Evolutionary conservation across 2,329 filamentous ascomycete genomes (phyloP).

Genomic region (Paracoccidioides brasiliensis): DNA sequence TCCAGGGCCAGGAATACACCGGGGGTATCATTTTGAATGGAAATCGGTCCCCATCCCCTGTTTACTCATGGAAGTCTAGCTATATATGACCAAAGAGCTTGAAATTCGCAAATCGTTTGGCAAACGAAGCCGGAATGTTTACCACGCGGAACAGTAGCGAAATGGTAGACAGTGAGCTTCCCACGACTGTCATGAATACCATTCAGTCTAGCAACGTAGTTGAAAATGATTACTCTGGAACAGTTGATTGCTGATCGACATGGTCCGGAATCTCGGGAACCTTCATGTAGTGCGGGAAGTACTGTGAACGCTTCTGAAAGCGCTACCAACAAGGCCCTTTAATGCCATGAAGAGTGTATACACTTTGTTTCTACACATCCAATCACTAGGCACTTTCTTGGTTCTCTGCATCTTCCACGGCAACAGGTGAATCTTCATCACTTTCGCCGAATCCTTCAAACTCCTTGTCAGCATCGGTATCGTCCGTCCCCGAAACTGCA

Average conservation of each 20-base stretch:
- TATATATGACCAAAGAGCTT: neutral
- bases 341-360: neutral
- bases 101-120: neutral
- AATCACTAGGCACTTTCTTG: neutral
- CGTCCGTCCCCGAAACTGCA: conserved; percentile 21
- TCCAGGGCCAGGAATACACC: neutral
- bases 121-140: neutral
- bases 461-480: conserved; percentile 29
- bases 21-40: neutral
- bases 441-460: conserved; percentile 33
- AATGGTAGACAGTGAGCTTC: neutral
- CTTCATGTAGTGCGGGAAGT: neutral
- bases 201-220: neutral
- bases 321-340: neutral
- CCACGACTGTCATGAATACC: neutral
- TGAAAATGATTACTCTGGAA: neutral
- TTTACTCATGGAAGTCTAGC: neutral
- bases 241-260: neutral
- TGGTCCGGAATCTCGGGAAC: neutral
- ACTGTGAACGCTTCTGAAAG: neutral
- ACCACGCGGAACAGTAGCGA: no score
- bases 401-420: neutral
- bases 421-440: conserved; percentile 20
- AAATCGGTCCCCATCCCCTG: neutral
- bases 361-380: neutral